A percentile compares a stretch with the other conserved stretches of the same genome.
Evolutionary conservation across 2,329 filamentous ascomycete genomes (phyloP).

Genomic region (Fusarium compactum): DNA sequence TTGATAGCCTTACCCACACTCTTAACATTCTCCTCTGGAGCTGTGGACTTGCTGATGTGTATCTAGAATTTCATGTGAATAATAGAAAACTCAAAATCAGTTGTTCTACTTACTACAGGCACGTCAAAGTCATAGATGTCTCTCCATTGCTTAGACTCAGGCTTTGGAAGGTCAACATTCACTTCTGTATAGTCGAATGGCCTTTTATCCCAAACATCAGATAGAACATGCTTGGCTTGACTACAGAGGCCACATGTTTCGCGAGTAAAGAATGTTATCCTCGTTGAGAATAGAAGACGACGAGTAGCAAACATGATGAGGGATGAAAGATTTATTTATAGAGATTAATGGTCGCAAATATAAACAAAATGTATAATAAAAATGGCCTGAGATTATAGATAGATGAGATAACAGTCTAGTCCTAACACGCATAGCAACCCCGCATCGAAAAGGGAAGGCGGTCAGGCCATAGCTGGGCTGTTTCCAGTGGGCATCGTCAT

Average conservation of each 20-base stretch:
- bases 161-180: conserved; percentile 77
- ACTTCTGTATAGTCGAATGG: conserved; percentile 78
- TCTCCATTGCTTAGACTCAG: conserved; percentile 73
- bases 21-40: conserved; percentile 63
- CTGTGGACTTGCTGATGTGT: conserved; percentile 69
- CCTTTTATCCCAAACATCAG: conserved; percentile 73
- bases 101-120: conserved; percentile 72
- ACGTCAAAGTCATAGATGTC: conserved; percentile 84
- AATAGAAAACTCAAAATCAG: background rate
- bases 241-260: conserved; percentile 78
- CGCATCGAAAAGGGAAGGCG: conserved; percentile 53
- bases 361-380: background rate
- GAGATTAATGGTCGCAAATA: background rate
- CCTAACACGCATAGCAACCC: conserved; percentile 39
- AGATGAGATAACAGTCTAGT: background rate
- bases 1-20: conserved; percentile 70
- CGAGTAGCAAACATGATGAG: conserved; percentile 63
- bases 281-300: conserved; percentile 65
- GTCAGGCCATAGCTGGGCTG: conserved; percentile 43
- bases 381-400: conserved; percentile 30
- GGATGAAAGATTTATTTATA: background rate
- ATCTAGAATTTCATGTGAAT: conserved; percentile 57
- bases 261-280: conserved; percentile 82
- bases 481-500: conserved; percentile 45
- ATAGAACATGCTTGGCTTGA: conserved; percentile 75